Evolutionary conservation across 1,284 basidiomycete genomes (phyloP).

Genomic region (Uromyces viciae-fabae): DNA sequence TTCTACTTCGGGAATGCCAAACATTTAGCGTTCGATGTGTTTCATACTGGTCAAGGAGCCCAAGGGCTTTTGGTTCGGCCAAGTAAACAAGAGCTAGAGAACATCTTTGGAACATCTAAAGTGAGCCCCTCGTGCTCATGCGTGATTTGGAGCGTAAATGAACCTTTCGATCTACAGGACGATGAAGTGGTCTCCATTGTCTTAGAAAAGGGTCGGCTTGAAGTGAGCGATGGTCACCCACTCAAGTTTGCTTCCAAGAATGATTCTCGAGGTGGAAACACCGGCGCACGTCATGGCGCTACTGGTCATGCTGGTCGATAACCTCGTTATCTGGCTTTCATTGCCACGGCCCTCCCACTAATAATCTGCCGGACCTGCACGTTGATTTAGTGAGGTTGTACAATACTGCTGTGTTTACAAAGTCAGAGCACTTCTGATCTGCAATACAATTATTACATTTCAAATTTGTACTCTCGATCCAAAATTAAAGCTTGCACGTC

Average conservation of each 20-base stretch:
- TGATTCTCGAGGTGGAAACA: slow-evolving; percentile 30
- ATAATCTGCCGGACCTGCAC: no score
- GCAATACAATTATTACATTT: no score
- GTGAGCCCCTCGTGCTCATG: slow-evolving; percentile 55
- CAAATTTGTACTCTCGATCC: no score
- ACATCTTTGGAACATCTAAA: slow-evolving; percentile 64
- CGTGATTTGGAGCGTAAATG: no score
- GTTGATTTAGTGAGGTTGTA: no score
- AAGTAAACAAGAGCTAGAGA: slow-evolving; percentile 73
- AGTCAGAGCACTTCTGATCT: no score
- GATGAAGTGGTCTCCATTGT: slow-evolving; percentile 63
- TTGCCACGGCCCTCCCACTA: no score
- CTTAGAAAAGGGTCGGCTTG: slow-evolving; percentile 64
- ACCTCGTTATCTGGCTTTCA: no score
- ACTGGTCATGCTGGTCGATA: slow-evolving; percentile 33
- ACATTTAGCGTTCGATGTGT: slow-evolving; percentile 58
- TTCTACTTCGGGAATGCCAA: neutral
- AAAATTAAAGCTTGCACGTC: no score
- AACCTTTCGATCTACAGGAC: neutral
- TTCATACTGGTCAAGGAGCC: slow-evolving; percentile 65
- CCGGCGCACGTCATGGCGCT: neutral
- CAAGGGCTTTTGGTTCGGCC: slow-evolving; percentile 68
- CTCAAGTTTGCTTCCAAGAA: slow-evolving; percentile 41
- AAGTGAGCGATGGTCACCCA: slow-evolving; percentile 51
- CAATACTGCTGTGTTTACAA: no score